Evolutionary conservation across 768 basidiomycete genomes (phyloP).

Genomic region (Boletus tylopilopsis): DNA sequence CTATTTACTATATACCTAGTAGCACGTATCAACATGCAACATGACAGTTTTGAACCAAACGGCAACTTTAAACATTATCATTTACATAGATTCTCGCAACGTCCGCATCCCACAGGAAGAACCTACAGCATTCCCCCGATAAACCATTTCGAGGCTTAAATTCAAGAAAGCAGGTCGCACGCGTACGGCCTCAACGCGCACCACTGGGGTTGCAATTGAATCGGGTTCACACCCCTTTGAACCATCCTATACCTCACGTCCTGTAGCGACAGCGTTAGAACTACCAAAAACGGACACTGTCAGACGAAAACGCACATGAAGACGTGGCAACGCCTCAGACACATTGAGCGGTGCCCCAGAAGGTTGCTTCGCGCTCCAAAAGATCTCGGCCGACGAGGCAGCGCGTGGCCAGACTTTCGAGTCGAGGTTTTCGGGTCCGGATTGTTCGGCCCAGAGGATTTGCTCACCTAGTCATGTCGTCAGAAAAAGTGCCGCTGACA

Average conservation of each 20-base stretch:
- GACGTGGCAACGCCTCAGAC: constrained; percentile 43
- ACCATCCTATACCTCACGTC: constrained; percentile 49
- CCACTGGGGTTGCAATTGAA: constrained; percentile 52
- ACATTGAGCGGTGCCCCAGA: constrained; percentile 33
- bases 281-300: background rate
- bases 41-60: no score
- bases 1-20: no score
- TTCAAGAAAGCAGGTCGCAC: constrained; percentile 35
- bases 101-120: no score
- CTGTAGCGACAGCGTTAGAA: constrained; percentile 4
- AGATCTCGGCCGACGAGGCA: constrained; percentile 47
- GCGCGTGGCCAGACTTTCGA: constrained; percentile 46
- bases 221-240: constrained; percentile 44
- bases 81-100: no score
- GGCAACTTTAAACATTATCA: no score
- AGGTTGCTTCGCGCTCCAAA: constrained; percentile 46
- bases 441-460: constrained; percentile 47
- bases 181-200: constrained; percentile 48
- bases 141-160: background rate
- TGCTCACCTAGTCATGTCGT: constrained; percentile 28
- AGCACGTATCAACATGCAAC: no score
- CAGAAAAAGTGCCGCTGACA: no score
- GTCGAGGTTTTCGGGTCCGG: constrained; percentile 41
- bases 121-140: background rate
- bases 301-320: constrained; percentile 33